These are phyloP conservation scores for Dendrostoma leiphaemia DNA, from an alignment of 2,329 filamentous ascomycete genomes.

Conservation along the genomic window DNA sequence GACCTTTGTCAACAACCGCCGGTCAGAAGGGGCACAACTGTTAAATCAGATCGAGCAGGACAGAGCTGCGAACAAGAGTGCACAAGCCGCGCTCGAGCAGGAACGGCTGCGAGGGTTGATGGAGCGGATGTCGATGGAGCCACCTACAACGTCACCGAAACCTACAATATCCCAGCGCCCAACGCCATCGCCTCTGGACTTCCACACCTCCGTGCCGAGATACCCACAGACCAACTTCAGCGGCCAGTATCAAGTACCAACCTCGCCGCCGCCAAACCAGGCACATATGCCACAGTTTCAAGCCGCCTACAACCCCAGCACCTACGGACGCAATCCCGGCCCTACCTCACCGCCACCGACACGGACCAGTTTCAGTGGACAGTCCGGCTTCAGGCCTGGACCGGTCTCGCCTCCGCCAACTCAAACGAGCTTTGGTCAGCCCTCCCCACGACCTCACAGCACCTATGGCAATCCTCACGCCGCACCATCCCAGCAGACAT, in stretches of 20 bases:
- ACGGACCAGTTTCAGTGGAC: conserved; percentile 34
- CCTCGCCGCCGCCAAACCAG: conserved; percentile 52
- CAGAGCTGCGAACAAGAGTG: conserved; percentile 58
- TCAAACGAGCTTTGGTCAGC: conserved; percentile 49
- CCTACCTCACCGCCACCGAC: conserved; percentile 45
- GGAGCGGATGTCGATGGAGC: conserved; percentile 93
- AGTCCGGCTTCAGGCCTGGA: conserved; percentile 28
- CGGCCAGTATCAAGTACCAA: conserved; percentile 59
- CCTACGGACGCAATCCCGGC: conserved; percentile 56
- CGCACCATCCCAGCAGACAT: conserved; percentile 23
- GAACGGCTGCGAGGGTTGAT: conserved; percentile 85
- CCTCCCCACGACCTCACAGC: conserved; percentile 43
- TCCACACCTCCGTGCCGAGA: conserved; percentile 35
- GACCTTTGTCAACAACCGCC: conserved; percentile 90
- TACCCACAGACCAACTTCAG: conserved; percentile 55
- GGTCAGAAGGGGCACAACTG: conserved; percentile 86
- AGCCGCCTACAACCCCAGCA: conserved; percentile 54
- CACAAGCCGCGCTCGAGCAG: conserved; percentile 76
- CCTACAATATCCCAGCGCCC: conserved; percentile 33
- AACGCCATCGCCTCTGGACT: conserved; percentile 34
- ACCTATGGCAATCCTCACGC: conserved; percentile 44
- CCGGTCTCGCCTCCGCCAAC: conserved; percentile 58
- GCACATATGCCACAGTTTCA: conserved; percentile 41
- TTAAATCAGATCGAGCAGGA: conserved; percentile 84
- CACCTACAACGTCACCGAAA: conserved; percentile 42